Evolutionary conservation across 176 grass and related monocot genomes (phyloP).

Genomic region (Musa acuminata): DNA sequence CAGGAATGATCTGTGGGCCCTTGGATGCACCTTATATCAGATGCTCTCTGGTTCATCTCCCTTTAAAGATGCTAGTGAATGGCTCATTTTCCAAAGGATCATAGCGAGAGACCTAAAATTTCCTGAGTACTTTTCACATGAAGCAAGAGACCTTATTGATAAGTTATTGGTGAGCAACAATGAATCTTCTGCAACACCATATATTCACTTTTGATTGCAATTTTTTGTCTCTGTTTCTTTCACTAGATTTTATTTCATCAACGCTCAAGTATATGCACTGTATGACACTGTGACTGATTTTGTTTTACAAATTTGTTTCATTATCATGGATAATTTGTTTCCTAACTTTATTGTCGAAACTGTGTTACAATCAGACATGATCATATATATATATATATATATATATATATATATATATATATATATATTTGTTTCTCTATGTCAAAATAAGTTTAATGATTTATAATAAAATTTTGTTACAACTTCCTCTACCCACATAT

Average conservation of each 20-base stretch:
- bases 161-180: conserved; percentile 63
- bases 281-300: not conserved
- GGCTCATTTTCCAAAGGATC: conserved; percentile 98
- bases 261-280: not conserved
- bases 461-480: no score
- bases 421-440: not conserved
- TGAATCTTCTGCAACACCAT: conserved; percentile 4
- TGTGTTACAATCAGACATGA: not conserved
- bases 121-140: conserved; percentile 75
- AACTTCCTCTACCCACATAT: no score
- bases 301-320: not conserved
- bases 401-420: no score
- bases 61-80: conserved; percentile 94
- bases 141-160: conserved; percentile 81
- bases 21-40: conserved; percentile 92
- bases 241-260: not conserved
- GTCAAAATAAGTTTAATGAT: no score
- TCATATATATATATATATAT: no score
- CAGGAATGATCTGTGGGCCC: conserved; percentile 98
- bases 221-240: not conserved
- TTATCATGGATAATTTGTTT: not conserved
- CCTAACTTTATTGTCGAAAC: not conserved
- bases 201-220: not conserved
- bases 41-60: conserved; percentile 95
- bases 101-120: conserved; percentile 79